Evolutionary conservation across 2,329 filamentous ascomycete species (phyloP).

Genomic region (Graphilbum sp.): DNA sequence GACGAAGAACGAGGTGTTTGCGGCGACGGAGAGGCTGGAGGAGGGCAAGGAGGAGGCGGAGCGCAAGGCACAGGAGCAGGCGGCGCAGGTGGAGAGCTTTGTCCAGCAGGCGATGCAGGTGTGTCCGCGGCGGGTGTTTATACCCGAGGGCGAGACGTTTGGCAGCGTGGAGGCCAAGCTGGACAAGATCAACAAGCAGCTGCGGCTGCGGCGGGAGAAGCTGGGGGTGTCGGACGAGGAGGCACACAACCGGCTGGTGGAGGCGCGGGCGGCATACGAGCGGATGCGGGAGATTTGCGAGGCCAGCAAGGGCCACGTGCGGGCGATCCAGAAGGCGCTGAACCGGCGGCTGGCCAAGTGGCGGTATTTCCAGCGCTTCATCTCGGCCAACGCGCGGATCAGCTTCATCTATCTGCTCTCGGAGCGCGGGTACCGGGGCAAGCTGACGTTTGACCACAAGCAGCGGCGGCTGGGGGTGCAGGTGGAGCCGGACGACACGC

Average conservation of each 20-base stretch:
- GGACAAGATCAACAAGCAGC: conserved; percentile 36
- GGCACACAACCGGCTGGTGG: conserved; percentile 34
- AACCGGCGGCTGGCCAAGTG: conserved; percentile 57
- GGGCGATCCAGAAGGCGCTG: conserved; percentile 41
- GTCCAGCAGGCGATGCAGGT: conserved; percentile 36
- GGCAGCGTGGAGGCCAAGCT: conserved; percentile 37
- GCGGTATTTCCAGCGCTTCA: conserved; percentile 65
- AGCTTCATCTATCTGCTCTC: conserved; percentile 80
- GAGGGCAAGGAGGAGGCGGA: conserved; percentile 27
- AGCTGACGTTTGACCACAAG: conserved; percentile 61
- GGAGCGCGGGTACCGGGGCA: conserved; percentile 77
- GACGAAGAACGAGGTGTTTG: conserved; percentile 45
- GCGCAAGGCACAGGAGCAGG: conserved; percentile 28
- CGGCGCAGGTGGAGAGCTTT: conserved; percentile 33
- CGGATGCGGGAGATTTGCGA: conserved; percentile 26
- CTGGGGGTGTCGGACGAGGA: conserved; percentile 49
- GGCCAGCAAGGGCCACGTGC: conserved; percentile 24
- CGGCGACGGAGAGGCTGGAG: conserved; percentile 30
- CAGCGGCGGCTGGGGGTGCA: conserved; percentile 60
- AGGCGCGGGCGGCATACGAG: conserved; percentile 22
- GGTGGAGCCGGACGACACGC: conserved; percentile 56
- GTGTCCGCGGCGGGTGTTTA: conserved; percentile 37
- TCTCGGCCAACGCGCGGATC: conserved; percentile 70
- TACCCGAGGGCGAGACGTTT: conserved; percentile 48
- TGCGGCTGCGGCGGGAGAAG: conserved; percentile 38